These are phyloP conservation scores for Coemansia sp. DNA, from an alignment of 371 early-diverging fungal genomes.

Conservation along the genomic window DNA sequence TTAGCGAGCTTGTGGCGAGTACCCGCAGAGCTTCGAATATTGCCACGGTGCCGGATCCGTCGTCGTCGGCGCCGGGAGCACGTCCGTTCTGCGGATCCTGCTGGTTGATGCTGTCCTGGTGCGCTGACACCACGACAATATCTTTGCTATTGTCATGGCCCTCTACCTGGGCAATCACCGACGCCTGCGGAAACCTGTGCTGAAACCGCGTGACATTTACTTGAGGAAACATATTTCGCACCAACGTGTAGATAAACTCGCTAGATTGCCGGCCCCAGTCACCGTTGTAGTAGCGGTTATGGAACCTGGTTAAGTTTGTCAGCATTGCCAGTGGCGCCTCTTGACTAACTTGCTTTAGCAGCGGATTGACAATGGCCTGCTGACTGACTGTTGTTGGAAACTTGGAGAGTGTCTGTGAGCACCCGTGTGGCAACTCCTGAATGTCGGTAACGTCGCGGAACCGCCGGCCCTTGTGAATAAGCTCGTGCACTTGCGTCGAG, in stretches of 20 bases:
- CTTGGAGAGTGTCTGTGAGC: too few relatives aligned
- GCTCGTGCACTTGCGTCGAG: slow-evolving; percentile 20
- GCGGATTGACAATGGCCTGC: slow-evolving; percentile 53
- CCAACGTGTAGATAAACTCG: slow-evolving; percentile 64
- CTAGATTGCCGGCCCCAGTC: slow-evolving; percentile 62
- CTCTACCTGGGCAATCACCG: slow-evolving; percentile 62
- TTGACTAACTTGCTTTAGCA: slow-evolving; percentile 56
- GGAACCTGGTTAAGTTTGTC: slow-evolving; percentile 67
- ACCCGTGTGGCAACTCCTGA: slow-evolving; percentile 17
- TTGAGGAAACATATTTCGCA: slow-evolving; percentile 26
- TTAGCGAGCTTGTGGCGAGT: slow-evolving; percentile 46
- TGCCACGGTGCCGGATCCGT: slow-evolving; percentile 84
- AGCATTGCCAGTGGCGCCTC: slow-evolving; percentile 61
- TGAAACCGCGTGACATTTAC: slow-evolving; percentile 62
- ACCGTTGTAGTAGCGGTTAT: slow-evolving; percentile 81
- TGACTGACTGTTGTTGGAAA: slow-evolving; percentile 20
- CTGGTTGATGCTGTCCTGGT: slow-evolving; percentile 82
- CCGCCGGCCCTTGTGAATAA: slow-evolving; percentile 57
- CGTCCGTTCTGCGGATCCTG: slow-evolving; percentile 67
- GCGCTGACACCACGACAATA: slow-evolving; percentile 78
- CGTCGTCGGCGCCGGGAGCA: slow-evolving; percentile 73
- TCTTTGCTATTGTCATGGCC: slow-evolving; percentile 58
- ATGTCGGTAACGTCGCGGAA: slow-evolving; percentile 86
- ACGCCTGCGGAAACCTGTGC: slow-evolving; percentile 58
- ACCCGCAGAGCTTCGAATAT: slow-evolving; percentile 80